Conservation (phyloP, 768 basidiomycete genomes). For the Chalciporus pseudorubinellus region DNA sequence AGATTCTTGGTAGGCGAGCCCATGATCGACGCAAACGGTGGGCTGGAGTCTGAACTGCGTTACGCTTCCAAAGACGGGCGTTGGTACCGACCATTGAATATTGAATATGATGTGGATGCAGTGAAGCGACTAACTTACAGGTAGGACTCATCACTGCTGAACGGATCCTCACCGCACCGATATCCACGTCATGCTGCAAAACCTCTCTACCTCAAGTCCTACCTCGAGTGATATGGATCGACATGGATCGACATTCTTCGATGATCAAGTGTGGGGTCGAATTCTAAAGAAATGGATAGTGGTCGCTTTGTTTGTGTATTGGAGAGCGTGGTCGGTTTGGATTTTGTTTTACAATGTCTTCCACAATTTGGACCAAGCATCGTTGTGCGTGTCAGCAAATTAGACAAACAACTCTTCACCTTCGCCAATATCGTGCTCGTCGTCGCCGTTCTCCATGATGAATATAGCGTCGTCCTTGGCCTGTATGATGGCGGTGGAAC, state of each 20-base stretch:
- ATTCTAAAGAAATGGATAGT: background rate
- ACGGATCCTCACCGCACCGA: no score
- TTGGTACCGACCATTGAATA: no score
- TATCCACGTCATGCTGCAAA: no score
- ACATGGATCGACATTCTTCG: background rate
- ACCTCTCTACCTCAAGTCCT: background rate
- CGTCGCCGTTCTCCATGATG: constrained; percentile 30
- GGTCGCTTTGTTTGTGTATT: constrained; percentile 38
- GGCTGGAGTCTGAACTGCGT: no score
- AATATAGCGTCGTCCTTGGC: constrained; percentile 13
- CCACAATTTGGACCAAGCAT: constrained; percentile 64
- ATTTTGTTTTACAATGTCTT: constrained; percentile 77
- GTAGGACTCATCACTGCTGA: no score
- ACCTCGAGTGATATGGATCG: background rate
- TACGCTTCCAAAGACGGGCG: no score
- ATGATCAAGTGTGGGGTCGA: background rate
- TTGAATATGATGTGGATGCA: no score
- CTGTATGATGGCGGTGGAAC: constrained; percentile 26
- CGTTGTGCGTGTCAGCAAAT: constrained; percentile 57
- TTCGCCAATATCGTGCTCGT: constrained; percentile 31
- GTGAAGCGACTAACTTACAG: no score
- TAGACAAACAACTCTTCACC: constrained; percentile 43
- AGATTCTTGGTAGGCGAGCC: no score
- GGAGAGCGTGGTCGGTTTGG: constrained; percentile 41
- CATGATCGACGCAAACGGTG: no score